A percentile compares a stretch with the other conserved stretches of the same genome.
These are phyloP conservation scores for Claviceps maximensis DNA, from an alignment of 2,329 filamentous ascomycete species.

Conservation along the genomic window DNA sequence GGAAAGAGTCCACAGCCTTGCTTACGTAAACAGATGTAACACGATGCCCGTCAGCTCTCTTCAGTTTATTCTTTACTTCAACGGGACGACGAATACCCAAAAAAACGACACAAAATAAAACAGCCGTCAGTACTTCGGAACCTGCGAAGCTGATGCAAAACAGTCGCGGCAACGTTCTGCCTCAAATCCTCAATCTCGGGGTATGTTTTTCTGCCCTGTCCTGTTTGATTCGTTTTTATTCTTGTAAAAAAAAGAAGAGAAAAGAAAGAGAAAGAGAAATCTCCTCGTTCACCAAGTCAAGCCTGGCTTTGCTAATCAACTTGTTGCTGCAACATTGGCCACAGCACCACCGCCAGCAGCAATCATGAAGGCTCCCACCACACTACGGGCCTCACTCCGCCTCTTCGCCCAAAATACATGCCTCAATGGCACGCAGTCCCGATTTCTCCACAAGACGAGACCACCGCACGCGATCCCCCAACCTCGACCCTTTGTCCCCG, in stretches of 20 bases:
- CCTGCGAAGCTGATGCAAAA: neutral
- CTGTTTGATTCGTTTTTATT: neutral
- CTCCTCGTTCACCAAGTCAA: neutral
- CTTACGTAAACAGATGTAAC: constrained; percentile 17
- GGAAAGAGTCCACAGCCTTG: constrained; percentile 13
- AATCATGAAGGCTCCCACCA: constrained; percentile 20
- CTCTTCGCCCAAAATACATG: constrained; percentile 19
- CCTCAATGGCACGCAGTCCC: constrained; percentile 22
- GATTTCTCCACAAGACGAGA: constrained; percentile 31
- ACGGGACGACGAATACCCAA: neutral
- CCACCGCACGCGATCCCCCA: constrained; percentile 38
- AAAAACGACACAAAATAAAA: too few relatives aligned
- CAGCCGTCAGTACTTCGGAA: constrained; percentile 7
- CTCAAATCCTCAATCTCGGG: neutral
- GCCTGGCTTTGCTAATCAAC: neutral
- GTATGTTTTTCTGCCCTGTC: neutral
- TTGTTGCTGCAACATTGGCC: neutral
- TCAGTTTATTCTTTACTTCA: neutral
- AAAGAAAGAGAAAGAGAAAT: neutral
- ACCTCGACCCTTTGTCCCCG: constrained; percentile 75
- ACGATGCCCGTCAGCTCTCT: neutral
- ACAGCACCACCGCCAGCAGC: neutral
- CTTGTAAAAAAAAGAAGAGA: neutral
- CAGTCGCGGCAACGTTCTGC: neutral
- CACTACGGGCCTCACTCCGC: constrained; percentile 19